Conservation (phyloP, 306 rosid species). For the Cicer chorassanicum region DNA sequence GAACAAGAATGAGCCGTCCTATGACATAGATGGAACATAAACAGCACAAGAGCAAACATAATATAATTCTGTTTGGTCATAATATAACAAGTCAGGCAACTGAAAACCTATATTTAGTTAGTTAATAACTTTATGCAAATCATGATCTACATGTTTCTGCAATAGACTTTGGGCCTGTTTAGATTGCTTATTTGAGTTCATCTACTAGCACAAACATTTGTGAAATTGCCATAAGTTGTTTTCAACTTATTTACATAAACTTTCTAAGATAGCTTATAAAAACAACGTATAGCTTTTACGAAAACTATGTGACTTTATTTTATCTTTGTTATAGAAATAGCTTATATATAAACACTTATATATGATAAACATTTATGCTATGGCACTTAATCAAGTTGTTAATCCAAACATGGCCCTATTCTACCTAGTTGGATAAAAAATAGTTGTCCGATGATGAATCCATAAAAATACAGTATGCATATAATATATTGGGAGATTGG, state of each 20-base stretch:
- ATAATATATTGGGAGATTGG: not conserved
- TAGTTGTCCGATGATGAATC: not conserved
- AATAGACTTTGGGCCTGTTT: not conserved
- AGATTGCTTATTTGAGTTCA: too few relatives aligned
- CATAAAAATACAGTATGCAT: constrained; percentile 17
- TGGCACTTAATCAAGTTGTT: too few relatives aligned
- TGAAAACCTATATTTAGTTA: constrained; percentile 8
- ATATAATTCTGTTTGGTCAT: constrained; percentile 2
- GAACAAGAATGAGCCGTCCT: constrained; percentile 16
- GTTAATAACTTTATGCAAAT: not conserved
- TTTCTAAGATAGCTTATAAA: too few relatives aligned
- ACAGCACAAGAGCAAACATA: constrained; percentile 27
- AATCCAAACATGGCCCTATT: not conserved
- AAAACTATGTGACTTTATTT: too few relatives aligned
- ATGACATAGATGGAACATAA: constrained; percentile 12
- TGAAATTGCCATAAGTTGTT: too few relatives aligned
- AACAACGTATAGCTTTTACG: too few relatives aligned
- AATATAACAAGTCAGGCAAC: constrained; percentile 8
- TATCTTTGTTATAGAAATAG: too few relatives aligned
- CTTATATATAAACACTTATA: too few relatives aligned
- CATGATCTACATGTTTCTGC: not conserved
- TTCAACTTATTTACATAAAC: too few relatives aligned
- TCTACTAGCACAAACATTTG: too few relatives aligned
- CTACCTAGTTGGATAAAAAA: constrained; percentile 22
- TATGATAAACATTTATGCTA: too few relatives aligned